Conservation (phyloP, 108 stramenopile species). For the Seminavis robusta region DNA sequence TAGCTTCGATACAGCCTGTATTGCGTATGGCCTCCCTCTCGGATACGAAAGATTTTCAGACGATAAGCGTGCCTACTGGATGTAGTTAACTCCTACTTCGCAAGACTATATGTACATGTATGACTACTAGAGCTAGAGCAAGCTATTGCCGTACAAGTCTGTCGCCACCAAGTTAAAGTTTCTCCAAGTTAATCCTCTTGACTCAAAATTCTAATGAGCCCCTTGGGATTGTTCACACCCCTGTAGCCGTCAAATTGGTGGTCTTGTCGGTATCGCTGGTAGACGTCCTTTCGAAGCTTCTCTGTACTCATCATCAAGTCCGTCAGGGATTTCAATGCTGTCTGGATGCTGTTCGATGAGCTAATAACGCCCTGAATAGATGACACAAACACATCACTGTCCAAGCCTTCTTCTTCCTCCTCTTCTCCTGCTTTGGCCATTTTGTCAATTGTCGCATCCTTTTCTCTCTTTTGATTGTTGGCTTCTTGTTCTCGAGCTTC, state of each 20-base stretch:
- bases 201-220: slow-evolving; percentile 16
- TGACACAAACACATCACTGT: neutral
- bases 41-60: too few species aligned
- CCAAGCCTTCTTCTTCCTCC: neutral
- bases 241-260: slow-evolving; percentile 48
- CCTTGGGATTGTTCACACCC: slow-evolving; percentile 33
- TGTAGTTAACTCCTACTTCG: too few species aligned
- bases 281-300: slow-evolving; percentile 22
- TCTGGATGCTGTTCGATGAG: slow-evolving; percentile 36
- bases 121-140: too few species aligned
- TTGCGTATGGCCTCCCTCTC: too few species aligned
- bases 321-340: slow-evolving; percentile 10
- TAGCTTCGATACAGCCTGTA: too few species aligned
- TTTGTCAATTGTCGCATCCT: neutral
- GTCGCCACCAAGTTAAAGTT: too few species aligned
- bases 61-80: too few species aligned
- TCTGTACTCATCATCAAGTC: slow-evolving; percentile 11
- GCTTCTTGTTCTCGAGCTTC: slow-evolving; percentile 7
- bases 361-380: slow-evolving; percentile 35
- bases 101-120: too few species aligned
- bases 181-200: slow-evolving; percentile 6
- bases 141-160: too few species aligned
- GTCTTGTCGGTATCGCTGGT: slow-evolving; percentile 36
- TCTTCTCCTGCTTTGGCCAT: slow-evolving; percentile 1
- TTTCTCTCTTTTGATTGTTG: slow-evolving; percentile 1